Percentiles rank a stretch among this genome's conserved stretches.
phyloP scores from a whole-genome alignment of 805 yeast species.

The Kodamaea hsintzibuensis region DNA sequence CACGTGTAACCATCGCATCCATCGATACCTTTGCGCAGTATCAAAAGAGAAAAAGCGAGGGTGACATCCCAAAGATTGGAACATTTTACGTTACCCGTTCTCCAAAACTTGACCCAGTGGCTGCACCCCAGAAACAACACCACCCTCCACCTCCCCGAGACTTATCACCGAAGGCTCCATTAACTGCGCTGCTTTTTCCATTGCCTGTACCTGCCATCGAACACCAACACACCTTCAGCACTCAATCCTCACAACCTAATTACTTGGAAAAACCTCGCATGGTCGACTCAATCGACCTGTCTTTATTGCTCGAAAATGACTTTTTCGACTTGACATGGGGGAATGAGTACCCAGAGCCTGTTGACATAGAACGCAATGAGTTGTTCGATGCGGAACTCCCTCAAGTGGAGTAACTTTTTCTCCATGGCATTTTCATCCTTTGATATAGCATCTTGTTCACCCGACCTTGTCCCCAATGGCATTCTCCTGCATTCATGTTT shows the following conservation, averaged over 20 bases:
- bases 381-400: background rate
- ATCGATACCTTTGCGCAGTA: conserved; percentile 17
- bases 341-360: background rate
- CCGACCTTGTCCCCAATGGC: background rate
- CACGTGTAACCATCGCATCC: conserved; percentile 25
- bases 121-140: background rate
- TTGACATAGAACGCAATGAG: background rate
- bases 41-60: conserved; percentile 10
- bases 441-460: background rate
- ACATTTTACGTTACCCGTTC: conserved; percentile 5
- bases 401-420: background rate
- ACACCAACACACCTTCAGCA: background rate
- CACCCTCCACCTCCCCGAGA: background rate
- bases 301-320: background rate
- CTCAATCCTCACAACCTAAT: background rate
- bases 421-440: background rate
- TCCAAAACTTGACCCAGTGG: background rate
- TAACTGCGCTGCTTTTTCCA: background rate
- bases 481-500: background rate
- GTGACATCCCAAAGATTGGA: conserved; percentile 9
- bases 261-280: background rate
- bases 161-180: conserved; percentile 1
- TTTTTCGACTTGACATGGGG: background rate
- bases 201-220: background rate
- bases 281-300: background rate